A percentile compares a stretch with the other conserved stretches of the same genome.
phyloP scores from a whole-genome alignment of 106 monocot genomes.

The Phalaenopsis aphrodite region DNA sequence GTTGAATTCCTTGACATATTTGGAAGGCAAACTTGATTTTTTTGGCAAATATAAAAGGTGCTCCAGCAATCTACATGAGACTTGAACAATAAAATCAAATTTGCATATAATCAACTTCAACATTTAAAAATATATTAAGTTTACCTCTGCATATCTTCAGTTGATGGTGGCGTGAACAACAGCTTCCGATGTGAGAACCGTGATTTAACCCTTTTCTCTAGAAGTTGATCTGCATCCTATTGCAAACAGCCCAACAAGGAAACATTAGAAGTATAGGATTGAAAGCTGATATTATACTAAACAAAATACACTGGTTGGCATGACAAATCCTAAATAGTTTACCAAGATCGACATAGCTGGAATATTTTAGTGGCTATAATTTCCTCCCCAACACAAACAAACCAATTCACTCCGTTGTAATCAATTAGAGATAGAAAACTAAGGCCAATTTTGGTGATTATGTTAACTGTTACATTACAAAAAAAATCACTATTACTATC shows the following conservation, averaged over 20 bases:
- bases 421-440: too few species aligned
- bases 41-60: slow-evolving; percentile 59
- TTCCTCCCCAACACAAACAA: too few species aligned
- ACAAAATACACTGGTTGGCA: too few species aligned
- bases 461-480: background rate
- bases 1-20: slow-evolving; percentile 69
- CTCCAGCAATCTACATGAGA: slow-evolving; percentile 61
- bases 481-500: background rate
- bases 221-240: slow-evolving; percentile 88
- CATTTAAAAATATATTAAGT: background rate
- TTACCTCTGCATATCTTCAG: slow-evolving; percentile 52
- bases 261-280: background rate
- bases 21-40: slow-evolving; percentile 35
- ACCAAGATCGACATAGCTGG: too few species aligned
- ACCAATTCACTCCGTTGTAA: too few species aligned
- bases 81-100: background rate
- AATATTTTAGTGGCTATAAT: too few species aligned
- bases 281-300: background rate
- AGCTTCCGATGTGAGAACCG: slow-evolving; percentile 90
- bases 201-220: slow-evolving; percentile 95
- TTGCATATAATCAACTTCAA: slow-evolving; percentile 2
- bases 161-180: slow-evolving; percentile 56
- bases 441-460: too few species aligned
- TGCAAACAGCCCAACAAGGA: background rate
- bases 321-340: too few species aligned